A percentile compares a stretch with the other conserved stretches of the same genome.
phyloP scores from a whole-genome alignment of 768 basidiomycete species.

The Auriscalpium microsporum region DNA sequence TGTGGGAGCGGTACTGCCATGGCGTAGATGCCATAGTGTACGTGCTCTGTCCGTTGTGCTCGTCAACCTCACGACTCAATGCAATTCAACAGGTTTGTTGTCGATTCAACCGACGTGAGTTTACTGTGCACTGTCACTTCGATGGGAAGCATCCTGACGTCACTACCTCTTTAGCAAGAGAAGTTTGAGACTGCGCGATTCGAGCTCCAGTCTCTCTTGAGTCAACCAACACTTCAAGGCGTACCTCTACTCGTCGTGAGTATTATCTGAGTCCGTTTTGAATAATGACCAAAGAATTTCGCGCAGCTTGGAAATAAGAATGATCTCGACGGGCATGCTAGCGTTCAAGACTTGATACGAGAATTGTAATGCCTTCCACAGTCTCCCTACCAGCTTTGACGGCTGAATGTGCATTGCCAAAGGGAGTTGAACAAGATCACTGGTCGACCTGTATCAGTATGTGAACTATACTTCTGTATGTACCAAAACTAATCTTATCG shows the following conservation, averaged over 20 bases:
- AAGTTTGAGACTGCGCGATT: slow-evolving; percentile 79
- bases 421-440: slow-evolving; percentile 76
- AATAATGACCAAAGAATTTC: neutral
- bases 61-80: neutral
- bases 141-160: neutral
- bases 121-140: neutral
- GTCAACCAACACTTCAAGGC: slow-evolving; percentile 53
- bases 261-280: slow-evolving; percentile 5
- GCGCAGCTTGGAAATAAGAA: slow-evolving; percentile 87
- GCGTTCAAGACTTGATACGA: slow-evolving; percentile 77
- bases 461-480: slow-evolving; percentile 22
- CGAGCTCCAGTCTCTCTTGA: slow-evolving; percentile 73
- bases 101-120: slow-evolving; percentile 82
- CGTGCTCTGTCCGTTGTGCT: slow-evolving; percentile 19
- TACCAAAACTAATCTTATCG: neutral
- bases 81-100: slow-evolving; percentile 63
- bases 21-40: slow-evolving; percentile 91
- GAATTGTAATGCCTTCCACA: slow-evolving; percentile 45
- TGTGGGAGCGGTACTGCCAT: slow-evolving; percentile 93
- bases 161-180: slow-evolving; percentile 43
- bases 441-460: slow-evolving; percentile 77
- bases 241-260: slow-evolving; percentile 80
- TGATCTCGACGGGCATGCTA: slow-evolving; percentile 66
- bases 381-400: neutral
- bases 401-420: neutral